Conservation (phyloP, 106 monocot species). For the Allium sativum region DNA sequence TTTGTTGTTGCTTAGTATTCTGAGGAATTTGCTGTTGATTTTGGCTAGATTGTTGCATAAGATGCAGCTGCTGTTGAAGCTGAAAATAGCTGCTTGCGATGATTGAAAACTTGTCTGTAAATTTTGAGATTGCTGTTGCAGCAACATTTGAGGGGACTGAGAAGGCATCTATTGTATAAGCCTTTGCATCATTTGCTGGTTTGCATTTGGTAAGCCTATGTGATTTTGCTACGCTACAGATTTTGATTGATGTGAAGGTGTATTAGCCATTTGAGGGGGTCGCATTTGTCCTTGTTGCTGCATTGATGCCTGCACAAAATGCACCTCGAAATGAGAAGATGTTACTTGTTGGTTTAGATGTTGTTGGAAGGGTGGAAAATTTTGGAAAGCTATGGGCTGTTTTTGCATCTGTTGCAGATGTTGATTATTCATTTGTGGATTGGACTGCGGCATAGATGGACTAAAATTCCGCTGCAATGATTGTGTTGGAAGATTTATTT, state of each 20-base stretch:
- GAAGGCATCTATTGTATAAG: slow-evolving; percentile 50
- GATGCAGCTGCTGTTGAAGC: slow-evolving; percentile 75
- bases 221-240: slow-evolving; percentile 34
- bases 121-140: slow-evolving; percentile 73
- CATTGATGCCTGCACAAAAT: slow-evolving; percentile 22
- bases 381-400: slow-evolving; percentile 26
- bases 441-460: slow-evolving; percentile 35
- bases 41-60: slow-evolving; percentile 62
- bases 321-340: slow-evolving; percentile 28
- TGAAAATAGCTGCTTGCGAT: slow-evolving; percentile 73
- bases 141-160: slow-evolving; percentile 30
- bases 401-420: slow-evolving; percentile 62
- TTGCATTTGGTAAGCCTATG: slow-evolving; percentile 23
- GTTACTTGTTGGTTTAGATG: slow-evolving; percentile 30
- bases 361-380: slow-evolving; percentile 28
- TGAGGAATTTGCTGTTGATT: slow-evolving; percentile 51
- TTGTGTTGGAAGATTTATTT: not conserved
- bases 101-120: slow-evolving; percentile 77
- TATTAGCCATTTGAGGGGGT: slow-evolving; percentile 30
- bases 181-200: slow-evolving; percentile 57
- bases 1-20: slow-evolving; percentile 36
- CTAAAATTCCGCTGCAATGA: slow-evolving; percentile 30
- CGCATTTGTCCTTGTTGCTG: slow-evolving; percentile 55
- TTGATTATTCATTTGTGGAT: slow-evolving; percentile 35
- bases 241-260: slow-evolving; percentile 4